Evolutionary conservation across 192 early-diverging fungal genomes (phyloP), one percentile per base, ranked within the genome.

Genomic region (Backusella mclennaniae): DNA sequence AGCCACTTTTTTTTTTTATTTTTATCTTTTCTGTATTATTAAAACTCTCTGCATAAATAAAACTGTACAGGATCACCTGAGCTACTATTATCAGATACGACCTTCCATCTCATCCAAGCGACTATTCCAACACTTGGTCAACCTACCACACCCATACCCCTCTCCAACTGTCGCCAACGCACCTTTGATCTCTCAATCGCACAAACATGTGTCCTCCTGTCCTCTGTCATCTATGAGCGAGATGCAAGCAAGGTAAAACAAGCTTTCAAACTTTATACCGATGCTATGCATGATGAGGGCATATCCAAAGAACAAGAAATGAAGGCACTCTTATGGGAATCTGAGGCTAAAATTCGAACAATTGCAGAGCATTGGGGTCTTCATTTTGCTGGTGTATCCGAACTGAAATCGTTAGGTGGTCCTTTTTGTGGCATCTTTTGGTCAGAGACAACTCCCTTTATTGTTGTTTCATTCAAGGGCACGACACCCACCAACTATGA

Each of bases 341-440:
- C 80, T 11, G 87, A 88, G 46, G 12, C 38, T 6, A 35, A 66
- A 1, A 84, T 88, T 26, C 75, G 80, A 1, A 9, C 23, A 1
- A 78, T 83, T 68, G 77, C 81, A 3, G 38, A 77, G 33, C 35
- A 74, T 0, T 82, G 82, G 69, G 80, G 78, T 5, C 67, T 88
- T 49, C 70, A 78, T 19, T 88, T 88, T 69, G 70, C 74, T 4
- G 85, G 85, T 1, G 49, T 88, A 14, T 82, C 85, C 35, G 87
- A 88, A 72, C 76, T 88, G 3, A 88, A 86, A 26, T 76, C 80
- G 1, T 14, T 86, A 0, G 87, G 87, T 11, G 87, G 87, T 1
- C 84, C 85, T 0, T 88, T 82, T 73, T 80, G 80, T 36, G 87
- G 87, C 0, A 77, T 88, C 52, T 88, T 88, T 66, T 84, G 77